Percentiles rank a stretch among this genome's conserved stretches.
phyloP scores from a whole-genome alignment of 1,284 basidiomycete genomes.

The Cronartium quercuum region DNA sequence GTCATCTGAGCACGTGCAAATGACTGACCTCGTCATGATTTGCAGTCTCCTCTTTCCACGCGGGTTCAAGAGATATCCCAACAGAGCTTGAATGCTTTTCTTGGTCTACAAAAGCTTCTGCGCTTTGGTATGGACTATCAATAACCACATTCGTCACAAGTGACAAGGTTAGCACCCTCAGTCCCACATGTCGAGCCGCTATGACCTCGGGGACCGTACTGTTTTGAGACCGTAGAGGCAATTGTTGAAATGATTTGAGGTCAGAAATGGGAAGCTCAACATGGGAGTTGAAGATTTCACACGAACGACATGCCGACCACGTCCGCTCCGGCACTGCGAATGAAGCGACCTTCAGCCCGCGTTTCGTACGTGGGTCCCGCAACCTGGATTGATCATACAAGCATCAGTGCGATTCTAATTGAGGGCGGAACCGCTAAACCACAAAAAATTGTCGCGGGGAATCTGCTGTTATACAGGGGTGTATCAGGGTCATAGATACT shows the following conservation, averaged over 20 bases:
- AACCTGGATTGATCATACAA: constrained; percentile 3
- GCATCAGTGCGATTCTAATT: too few species aligned
- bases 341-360: constrained; percentile 68
- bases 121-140: constrained; percentile 41
- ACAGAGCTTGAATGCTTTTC: neutral
- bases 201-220: constrained; percentile 73
- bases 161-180: constrained; percentile 45
- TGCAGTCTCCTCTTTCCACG: constrained; percentile 35
- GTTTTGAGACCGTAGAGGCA: neutral
- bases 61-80: neutral
- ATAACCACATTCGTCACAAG: constrained; percentile 47
- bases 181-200: constrained; percentile 60
- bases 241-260: neutral
- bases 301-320: constrained; percentile 37
- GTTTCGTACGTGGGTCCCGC: constrained; percentile 69
- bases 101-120: constrained; percentile 40
- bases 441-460: too few species aligned
- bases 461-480: too few species aligned
- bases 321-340: constrained; percentile 61
- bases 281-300: neutral
- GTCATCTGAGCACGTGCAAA: neutral
- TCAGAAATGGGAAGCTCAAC: neutral
- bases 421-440: too few species aligned
- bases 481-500: too few species aligned
- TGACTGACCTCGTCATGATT: constrained; percentile 29